Evolutionary conservation across 441 rosid genomes (phyloP), one percentile per base, ranked within the genome.

Genomic region (Adansonia grandidieri): DNA sequence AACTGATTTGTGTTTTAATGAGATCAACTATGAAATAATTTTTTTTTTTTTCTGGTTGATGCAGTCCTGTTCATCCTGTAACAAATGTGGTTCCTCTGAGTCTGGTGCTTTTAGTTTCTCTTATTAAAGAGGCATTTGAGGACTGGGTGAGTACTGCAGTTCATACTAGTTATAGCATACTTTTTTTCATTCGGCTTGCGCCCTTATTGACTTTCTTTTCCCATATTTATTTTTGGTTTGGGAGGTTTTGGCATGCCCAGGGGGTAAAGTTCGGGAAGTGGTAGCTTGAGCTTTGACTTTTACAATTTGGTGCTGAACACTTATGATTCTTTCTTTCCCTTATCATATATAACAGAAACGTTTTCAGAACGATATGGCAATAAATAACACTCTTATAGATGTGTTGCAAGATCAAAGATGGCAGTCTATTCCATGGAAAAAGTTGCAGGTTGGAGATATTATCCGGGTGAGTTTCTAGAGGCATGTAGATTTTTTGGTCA

Each of bases 1-100:
- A 20, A 47, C 47, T 73, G 42, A 44, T 32, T 58, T 78, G 11
- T 72, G 44, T 44, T 10, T 40, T 56, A 32, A 14, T 57, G 53
- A 72, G 51, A 15, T 56, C 65, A 19, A n/a, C 17, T 72, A 42
- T 24, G 22, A 51, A 47, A 79, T 76, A 22, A 50, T 60, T 10
- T 22, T 79, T 73, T 22, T 79, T 73, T 32, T 32, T 32, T 32
- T 32, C 32, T 89, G 44, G 50, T 80, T 80, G 66, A 42, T 85
- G 91, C 97, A 97, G 99, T 79, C 99, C 99, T 79, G 98, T 97
- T 79, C 91, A 90, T 88, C 99, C 99, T 66, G 85, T 97, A 68
- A 96, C 98, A 58, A 96, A 96, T 83, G 91, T 96, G 54, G 94
- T 90, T 77, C 99, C 99, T 13, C 86, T 97, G 83, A 87, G 88